Conservation (phyloP, 2,329 filamentous ascomycete species). For the Pyrenophora seminiperda region DNA sequence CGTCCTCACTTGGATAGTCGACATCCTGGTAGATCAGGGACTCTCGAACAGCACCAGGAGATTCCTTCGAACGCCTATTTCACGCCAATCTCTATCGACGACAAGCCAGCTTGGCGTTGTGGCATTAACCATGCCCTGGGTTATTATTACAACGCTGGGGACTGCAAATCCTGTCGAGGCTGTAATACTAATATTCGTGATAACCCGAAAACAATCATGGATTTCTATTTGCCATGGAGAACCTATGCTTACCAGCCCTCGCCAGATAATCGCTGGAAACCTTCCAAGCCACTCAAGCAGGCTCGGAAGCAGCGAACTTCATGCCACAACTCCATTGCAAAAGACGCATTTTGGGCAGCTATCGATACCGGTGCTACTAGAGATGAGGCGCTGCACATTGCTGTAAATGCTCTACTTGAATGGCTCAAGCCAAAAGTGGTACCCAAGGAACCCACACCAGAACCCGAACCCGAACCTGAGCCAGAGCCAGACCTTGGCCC, state of each 20-base stretch:
- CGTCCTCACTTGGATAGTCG: neutral
- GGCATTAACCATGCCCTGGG: conserved; percentile 34
- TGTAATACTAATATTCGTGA: conserved; percentile 26
- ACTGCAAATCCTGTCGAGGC: conserved; percentile 29
- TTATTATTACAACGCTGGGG: conserved; percentile 37
- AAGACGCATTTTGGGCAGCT: conserved; percentile 31
- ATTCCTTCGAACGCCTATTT: conserved; percentile 33
- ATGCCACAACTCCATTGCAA: conserved; percentile 35
- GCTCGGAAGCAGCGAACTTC: conserved; percentile 6
- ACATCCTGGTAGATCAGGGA: conserved; percentile 24
- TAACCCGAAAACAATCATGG: conserved; percentile 24
- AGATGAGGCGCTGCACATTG: conserved; percentile 20
- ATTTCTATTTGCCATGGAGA: conserved; percentile 34
- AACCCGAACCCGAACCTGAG: conserved; percentile 18
- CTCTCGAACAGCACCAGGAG: conserved; percentile 23
- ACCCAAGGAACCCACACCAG: conserved; percentile 16
- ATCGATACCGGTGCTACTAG: conserved; percentile 10
- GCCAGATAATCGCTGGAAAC: conserved; percentile 25
- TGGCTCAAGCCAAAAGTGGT: conserved; percentile 17
- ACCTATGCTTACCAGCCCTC: conserved; percentile 23
- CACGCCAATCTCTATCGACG: conserved; percentile 9
- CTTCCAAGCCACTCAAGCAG: conserved; percentile 16
- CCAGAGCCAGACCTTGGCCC: conserved; percentile 27
- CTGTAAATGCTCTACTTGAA: conserved; percentile 18
- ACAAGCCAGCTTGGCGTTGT: conserved; percentile 35